phyloP scores from a whole-genome alignment of 1,139 yeast genomes.

The Hansenula lynferdii region DNA sequence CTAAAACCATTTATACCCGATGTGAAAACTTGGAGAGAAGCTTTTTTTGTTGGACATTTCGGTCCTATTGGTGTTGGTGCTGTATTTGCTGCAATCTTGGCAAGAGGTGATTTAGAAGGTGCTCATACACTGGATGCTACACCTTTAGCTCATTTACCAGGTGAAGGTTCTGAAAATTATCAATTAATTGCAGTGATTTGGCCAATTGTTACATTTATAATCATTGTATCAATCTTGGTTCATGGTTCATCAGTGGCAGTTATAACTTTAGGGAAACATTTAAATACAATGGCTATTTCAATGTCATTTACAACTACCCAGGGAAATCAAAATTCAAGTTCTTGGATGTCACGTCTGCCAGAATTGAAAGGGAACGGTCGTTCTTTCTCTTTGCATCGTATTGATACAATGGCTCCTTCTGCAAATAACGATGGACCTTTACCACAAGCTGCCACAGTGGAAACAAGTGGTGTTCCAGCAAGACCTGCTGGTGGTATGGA shows the following conservation, averaged over 20 bases:
- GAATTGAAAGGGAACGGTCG: constrained; percentile 67
- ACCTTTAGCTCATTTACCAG: constrained; percentile 53
- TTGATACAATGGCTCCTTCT: constrained; percentile 55
- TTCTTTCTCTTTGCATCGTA: constrained; percentile 74
- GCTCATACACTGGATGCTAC: constrained; percentile 51
- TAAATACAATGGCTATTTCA: constrained; percentile 89
- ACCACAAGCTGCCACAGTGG: constrained; percentile 33
- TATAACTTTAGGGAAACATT: constrained; percentile 78
- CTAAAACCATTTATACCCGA: constrained; percentile 87
- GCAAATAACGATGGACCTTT: constrained; percentile 6
- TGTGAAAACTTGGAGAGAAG: constrained; percentile 92
- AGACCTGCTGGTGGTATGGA: constrained; percentile 79
- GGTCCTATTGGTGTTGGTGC: constrained; percentile 99
- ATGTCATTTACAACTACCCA: constrained; percentile 82
- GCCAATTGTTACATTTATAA: constrained; percentile 87
- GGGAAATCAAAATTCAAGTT: constrained; percentile 50
- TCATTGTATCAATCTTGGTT: constrained; percentile 81
- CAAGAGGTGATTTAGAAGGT: constrained; percentile 72
- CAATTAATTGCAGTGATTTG: constrained; percentile 73
- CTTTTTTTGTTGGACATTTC: constrained; percentile 92
- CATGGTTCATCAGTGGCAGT: constrained; percentile 98
- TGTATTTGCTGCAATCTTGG: constrained; percentile 81
- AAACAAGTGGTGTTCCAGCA: constrained; percentile 65
- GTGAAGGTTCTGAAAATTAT: constrained; percentile 50
- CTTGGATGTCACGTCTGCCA: constrained; percentile 89